Base-by-base conservation (phyloP, 148 eudicot genomes). In the Linanthus parryae region DNA sequence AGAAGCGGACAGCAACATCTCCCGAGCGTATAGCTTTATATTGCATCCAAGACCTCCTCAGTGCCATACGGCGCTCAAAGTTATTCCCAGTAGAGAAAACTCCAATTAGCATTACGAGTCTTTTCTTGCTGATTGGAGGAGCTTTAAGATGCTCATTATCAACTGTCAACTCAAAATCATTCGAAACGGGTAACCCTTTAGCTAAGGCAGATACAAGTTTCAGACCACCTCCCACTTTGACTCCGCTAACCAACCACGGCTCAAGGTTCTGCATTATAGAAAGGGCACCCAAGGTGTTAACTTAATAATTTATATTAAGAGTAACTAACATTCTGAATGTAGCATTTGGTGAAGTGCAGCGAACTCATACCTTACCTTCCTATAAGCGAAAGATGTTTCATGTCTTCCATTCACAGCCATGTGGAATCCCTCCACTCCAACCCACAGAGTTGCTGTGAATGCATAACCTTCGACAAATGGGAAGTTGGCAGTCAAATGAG, bases 11-110 rank as follows among this genome's bases (percentile, higher is more conserved):
- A 44, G 86, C 89, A 46, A 86, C 95, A 62, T 50, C 58, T 46
- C 89, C 96, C 3, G 83, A 66, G 51, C 82, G 96, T 15, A 92
- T 79, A 71, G 81, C 83, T 56, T 84, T 76, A 65, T 92, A 87
- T 58, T 87, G 96, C 98, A 92, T 87, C 98, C 98, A 92, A 30
- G 98, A 68, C 64, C 86, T 84, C 69, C 98, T 79, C 12, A 87
- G 46, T 23, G 98, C 96, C 98, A 87, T 81, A 42, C 98, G 80
- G n/a, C 96, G 88, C 59, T 81, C 78, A 50, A 92, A 92, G 56
- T 92, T 87, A 71, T 92, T 92, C 25, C 79, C 94, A 9, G 85
- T 70, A 18, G 98, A 92, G 81, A 92, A 87, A 58, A 92, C 76
- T 33, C 94, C 98, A 28, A 87, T 69, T n/a, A 87, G 59, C 62